Conservation (phyloP, 306 rosid genomes). For the Coriaria nepalensis region DNA sequence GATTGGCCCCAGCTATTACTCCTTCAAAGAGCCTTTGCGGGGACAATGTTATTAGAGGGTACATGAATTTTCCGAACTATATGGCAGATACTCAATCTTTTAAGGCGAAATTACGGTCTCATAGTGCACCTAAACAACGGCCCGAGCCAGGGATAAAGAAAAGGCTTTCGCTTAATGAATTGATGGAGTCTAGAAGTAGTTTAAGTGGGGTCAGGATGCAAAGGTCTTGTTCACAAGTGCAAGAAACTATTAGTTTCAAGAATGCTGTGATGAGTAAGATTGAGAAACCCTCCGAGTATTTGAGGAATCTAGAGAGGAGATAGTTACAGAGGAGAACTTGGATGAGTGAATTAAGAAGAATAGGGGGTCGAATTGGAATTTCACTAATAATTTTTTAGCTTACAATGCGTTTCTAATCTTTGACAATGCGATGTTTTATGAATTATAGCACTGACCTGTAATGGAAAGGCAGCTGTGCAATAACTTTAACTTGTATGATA, state of each 20-base stretch:
- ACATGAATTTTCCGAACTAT: conserved; percentile 42
- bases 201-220: conserved; percentile 75
- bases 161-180: conserved; percentile 51
- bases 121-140: conserved; percentile 84
- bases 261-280: conserved; percentile 71
- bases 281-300: conserved; percentile 33
- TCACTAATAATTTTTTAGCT: no score
- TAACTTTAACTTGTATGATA: no score
- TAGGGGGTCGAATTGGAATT: not conserved
- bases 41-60: conserved; percentile 28
- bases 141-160: conserved; percentile 53
- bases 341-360: not conserved
- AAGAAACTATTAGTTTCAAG: conserved; percentile 64
- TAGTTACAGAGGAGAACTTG: conserved; percentile 27
- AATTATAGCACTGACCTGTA: no score
- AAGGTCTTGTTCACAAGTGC: conserved; percentile 66
- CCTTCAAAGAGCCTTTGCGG: conserved; percentile 49
- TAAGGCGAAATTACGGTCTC: conserved; percentile 76
- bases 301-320: conserved; percentile 21
- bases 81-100: conserved; percentile 70
- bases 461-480: no score
- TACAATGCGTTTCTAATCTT: no score
- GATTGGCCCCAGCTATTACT: conserved; percentile 34
- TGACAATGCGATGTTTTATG: no score
- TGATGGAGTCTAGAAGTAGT: conserved; percentile 62